Base-by-base conservation (phyloP, 2,329 filamentous ascomycete genomes). In the Nemania bipapillata region DNA sequence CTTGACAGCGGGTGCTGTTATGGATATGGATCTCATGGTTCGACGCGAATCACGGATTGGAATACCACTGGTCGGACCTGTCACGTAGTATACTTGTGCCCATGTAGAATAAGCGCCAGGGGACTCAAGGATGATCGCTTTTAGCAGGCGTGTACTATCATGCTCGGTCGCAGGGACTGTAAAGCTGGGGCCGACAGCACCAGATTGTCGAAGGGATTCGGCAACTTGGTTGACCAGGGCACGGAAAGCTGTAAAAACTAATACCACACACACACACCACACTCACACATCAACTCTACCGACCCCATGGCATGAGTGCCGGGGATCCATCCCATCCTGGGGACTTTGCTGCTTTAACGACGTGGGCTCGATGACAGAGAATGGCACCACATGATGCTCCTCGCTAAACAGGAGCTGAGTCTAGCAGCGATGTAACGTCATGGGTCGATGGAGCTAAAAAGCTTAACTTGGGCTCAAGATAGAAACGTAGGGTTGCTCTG, bases 241-340 rank as follows among this genome's bases (percentile, higher is more conserved):
- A 35, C 32, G 45, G 32, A 45, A 45, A 20, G 24, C 45, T 24
- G 52, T 56, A 47, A 63, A 63, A 57, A 9, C 15, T 20, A 61
- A 66, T 63, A 66, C 3, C 32, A 45, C 32, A 63, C 11, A n/a
- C n/a, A n/a, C n/a, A n/a, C n/a, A n/a, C n/a, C n/a, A n/a, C n/a
- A n/a, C n/a, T n/a, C n/a, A n/a, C n/a, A 50, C 30, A 50, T 52
- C 58, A 47, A 15, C 52, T 63, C 52, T 63, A 49, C 60, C 24
- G 24, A 24, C 20, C 37, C 17, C n/a, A 32, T 49, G 22, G 56
- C 37, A 24, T n/a, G 40, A 54, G 49, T 37, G 15, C 24, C 35
- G 28, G 12, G 45, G 24, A 54, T 30, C 28, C 7, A 53, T 30
- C 32, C n/a, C 20, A 26, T 26, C 20, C 9, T 24, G 3, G 17